A percentile compares a stretch with the other conserved stretches of the same genome.
Conservation (phyloP, 768 basidiomycete genomes). For the Cystobasidium onofrii region DNA sequence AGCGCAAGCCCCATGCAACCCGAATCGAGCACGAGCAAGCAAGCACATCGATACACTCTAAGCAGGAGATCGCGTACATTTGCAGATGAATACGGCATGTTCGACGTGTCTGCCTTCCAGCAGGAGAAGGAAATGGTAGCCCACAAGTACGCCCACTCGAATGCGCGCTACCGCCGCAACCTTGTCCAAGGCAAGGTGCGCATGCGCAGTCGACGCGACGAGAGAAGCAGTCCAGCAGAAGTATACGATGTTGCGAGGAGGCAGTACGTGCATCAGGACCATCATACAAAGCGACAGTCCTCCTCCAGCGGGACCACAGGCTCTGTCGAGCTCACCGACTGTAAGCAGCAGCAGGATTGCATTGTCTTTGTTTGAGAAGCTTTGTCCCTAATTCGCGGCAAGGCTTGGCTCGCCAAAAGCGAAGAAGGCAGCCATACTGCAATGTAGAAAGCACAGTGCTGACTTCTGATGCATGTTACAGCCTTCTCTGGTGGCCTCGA, state of each 20-base stretch:
- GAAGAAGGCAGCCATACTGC: too few species aligned
- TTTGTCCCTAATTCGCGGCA: background rate
- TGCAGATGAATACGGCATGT: conserved; percentile 21
- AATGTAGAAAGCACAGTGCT: too few species aligned
- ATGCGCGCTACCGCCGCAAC: conserved; percentile 24
- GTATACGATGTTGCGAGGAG: conserved; percentile 12
- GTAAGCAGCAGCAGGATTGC: too few species aligned
- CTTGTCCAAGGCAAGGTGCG: background rate
- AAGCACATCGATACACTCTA: background rate
- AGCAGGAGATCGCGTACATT: background rate
- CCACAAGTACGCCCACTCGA: conserved; percentile 21
- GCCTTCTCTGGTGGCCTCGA: conserved; percentile 29
- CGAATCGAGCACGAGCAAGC: background rate
- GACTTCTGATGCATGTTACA: background rate
- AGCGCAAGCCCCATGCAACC: background rate
- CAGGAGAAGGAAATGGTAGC: conserved; percentile 22
- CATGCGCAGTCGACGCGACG: background rate
- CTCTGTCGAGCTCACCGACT: conserved; percentile 27
- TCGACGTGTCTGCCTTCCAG: conserved; percentile 5
- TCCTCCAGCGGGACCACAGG: background rate
- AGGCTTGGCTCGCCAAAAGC: background rate
- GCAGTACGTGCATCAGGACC: background rate
- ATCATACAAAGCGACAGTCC: background rate
- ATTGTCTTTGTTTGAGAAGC: too few species aligned
- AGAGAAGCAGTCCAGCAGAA: background rate